phyloP scores from a whole-genome alignment of 345 rosid species.

The Gossypium mustelinum region DNA sequence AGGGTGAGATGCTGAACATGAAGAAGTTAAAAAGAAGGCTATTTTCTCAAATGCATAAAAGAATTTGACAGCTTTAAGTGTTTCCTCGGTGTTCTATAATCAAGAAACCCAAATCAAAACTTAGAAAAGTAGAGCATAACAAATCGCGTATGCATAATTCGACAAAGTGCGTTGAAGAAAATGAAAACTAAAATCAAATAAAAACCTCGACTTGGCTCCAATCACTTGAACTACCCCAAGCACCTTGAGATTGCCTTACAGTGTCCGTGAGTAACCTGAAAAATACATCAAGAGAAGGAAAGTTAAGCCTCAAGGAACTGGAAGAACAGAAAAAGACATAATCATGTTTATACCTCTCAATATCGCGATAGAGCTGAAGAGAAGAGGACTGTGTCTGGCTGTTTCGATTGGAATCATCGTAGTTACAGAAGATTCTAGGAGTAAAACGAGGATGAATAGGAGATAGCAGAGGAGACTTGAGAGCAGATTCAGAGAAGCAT shows the following conservation, averaged over 20 bases:
- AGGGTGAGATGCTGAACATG: background rate
- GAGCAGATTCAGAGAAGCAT: conserved; percentile 3
- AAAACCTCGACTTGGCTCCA: conserved; percentile 85
- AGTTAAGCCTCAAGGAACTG: background rate
- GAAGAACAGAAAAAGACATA: background rate
- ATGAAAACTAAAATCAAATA: background rate
- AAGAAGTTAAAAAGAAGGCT: background rate
- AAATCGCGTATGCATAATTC: background rate
- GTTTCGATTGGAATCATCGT: conserved; percentile 26
- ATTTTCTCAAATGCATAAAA: background rate
- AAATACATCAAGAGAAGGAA: conserved; percentile 1
- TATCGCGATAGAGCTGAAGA: conserved; percentile 71
- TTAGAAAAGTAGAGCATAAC: background rate
- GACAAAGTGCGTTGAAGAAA: background rate
- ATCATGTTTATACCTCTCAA: conserved; percentile 58
- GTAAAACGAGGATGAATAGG: background rate
- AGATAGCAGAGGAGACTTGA: background rate
- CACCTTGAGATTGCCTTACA: conserved; percentile 67
- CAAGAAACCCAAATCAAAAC: background rate
- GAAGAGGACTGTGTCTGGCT: conserved; percentile 52
- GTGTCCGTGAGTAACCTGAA: conserved; percentile 81
- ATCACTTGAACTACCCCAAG: conserved; percentile 53
- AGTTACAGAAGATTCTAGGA: conserved; percentile 30
- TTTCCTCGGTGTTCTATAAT: background rate
- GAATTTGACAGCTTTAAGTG: background rate